Base-by-base conservation (phyloP, 108 stramenopile genomes). In the Mayamaea pseudoterrestris region DNA sequence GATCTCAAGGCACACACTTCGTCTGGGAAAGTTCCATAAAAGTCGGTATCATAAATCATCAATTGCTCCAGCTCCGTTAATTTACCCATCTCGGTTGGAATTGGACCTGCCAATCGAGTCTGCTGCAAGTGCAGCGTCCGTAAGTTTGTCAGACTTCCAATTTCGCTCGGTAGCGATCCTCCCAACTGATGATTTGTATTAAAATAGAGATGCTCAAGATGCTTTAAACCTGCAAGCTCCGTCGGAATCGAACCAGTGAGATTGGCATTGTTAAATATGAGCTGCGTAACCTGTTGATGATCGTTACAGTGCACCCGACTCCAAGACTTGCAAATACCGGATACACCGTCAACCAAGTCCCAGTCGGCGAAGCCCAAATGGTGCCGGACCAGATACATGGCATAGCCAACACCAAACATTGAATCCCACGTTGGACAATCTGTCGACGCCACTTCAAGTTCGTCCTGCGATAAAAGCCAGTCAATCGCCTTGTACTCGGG, bases 101-200 rank as follows among this genome's bases (percentile, higher is more conserved):
- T 36, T 17, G 61, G 55, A 27, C 72, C 72, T 6, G 48, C 52
- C 21, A 73, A 40, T 6, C 34, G 31, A 35, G 64, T 71, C 27
- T 27, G 31, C 16, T 39, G 20, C 5, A 39, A 14, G 34, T 71
- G 66, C 11, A 68, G 16, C 21, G 62, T 57, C 32, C 66, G 60
- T 34, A 89, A 36, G 21, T 65, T 73, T 16, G 62, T 62, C 39
- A 84, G 18, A 2, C 43, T 30, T 17, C 74, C 75, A 27, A 86
- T 35, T 46, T 76, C 69, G 14, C 52, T 56, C 2, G 84, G 84
- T 27, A 86, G 51, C 8, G 51, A 30, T 16, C 84, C 84, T 16
- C 32, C 44, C 61, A 54, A 20, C 9, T 25, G 31, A 3, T 35
- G 36, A 30, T 69, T 69, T 30, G 40, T 20, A 13, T 9, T 20